Evolutionary conservation across 371 early-diverging fungal genomes (phyloP), one percentile per base, ranked within the genome.

Genomic region (Paraphysoderma sedebokerense): DNA sequence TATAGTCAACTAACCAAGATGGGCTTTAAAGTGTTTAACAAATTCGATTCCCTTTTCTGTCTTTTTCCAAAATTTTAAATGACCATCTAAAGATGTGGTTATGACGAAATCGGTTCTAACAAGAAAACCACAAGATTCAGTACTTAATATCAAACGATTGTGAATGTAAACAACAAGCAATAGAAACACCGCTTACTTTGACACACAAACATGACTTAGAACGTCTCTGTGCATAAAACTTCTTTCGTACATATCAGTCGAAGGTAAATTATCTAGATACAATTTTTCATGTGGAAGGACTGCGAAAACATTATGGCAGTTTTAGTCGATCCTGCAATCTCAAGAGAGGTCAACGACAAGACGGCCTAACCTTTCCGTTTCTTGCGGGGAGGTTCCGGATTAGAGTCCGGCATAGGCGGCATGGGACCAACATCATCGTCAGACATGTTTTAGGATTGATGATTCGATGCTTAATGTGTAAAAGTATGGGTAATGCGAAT

Each of bases 31-130:
- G 56, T 91, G 87, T 66, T 97, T 97, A 31, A 93, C 93, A 67
- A 97, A 97, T 60, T 93, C 95, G 44, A 96, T 81, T 17, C 91
- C 93, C 31, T 67, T 65, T 5, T 72, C 77, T n/a, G 83, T 79
- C 68, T 92, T 92, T 58, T 93, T 92, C 98, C 98, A 97, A 53
- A 95, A 95, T 61, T 97, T 97, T 17, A 97, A 74, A 57, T 90
- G 91, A 0, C 98, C 98, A 63, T 97, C 95, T 3, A 79, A 69
- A 1, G 92, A 92, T 0, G 89, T 78, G 0, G 98, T 97, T 37
- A 97, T 72, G 33, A 97, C 56, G 57, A 92, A 95, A 52, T 91
- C 91, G 11, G 82, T 82, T 37, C 79, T 81, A n/a, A n/a, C n/a
- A n/a, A 32, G 20, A 34, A 1, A 9, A 8, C 8, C 6, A 9